These are phyloP conservation scores for Talaromyces sp. DNA, from an alignment of 2,329 filamentous ascomycete genomes.

Conservation along the genomic window DNA sequence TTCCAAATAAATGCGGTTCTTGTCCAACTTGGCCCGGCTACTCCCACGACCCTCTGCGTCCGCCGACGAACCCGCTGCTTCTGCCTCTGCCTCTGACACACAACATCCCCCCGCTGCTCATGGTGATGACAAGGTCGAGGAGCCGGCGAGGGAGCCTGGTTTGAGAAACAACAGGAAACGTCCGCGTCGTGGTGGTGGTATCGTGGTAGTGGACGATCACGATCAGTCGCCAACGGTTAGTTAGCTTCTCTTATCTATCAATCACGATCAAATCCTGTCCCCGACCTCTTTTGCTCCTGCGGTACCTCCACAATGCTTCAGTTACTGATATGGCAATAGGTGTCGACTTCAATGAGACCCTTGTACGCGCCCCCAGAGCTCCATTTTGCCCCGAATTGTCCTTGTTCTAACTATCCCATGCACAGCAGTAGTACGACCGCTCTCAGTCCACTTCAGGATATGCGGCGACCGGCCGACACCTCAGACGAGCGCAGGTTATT, in stretches of 20 bases:
- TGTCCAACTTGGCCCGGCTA: slow-evolving; percentile 15
- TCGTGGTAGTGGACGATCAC: not conserved
- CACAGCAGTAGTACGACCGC: slow-evolving; percentile 14
- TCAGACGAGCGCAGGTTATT: slow-evolving; percentile 23
- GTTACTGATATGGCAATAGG: not conserved
- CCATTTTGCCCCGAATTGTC: not conserved
- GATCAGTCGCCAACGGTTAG: not conserved
- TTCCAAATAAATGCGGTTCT: slow-evolving; percentile 19
- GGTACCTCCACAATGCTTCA: not conserved
- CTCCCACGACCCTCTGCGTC: slow-evolving; percentile 11
- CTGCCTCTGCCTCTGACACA: not conserved
- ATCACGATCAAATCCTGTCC: not conserved
- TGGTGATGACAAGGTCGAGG: slow-evolving; percentile 19
- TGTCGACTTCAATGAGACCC: not conserved
- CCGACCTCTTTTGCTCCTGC: not conserved
- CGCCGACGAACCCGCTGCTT: slow-evolving; percentile 2
- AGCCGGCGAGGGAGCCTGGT: slow-evolving; percentile 21
- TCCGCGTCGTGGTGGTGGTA: not conserved
- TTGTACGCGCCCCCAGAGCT: not conserved
- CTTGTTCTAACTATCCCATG: not conserved
- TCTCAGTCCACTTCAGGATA: slow-evolving; percentile 11
- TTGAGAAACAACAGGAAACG: slow-evolving; percentile 16
- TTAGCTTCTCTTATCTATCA: not conserved
- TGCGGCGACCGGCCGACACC: slow-evolving; percentile 7
- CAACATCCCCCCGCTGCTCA: slow-evolving; percentile 16